phyloP scores from a whole-genome alignment of 305 asterid species.

The Solanum aculeatissimum region DNA sequence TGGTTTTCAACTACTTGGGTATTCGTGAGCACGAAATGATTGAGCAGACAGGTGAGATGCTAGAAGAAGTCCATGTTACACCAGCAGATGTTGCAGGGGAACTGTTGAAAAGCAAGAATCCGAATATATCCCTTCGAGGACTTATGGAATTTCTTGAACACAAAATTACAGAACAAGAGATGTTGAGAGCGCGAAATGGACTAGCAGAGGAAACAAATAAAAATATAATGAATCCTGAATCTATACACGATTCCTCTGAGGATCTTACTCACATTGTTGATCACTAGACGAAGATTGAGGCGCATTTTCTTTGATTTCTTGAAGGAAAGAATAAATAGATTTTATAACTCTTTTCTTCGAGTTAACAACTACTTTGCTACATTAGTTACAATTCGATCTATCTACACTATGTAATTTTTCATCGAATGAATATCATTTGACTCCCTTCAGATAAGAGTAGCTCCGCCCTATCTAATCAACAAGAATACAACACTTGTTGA shows the following conservation, averaged over 20 bases:
- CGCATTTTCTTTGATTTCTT: not conserved
- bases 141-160: not conserved
- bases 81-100: slow-evolving; percentile 10
- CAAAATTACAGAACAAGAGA: not conserved
- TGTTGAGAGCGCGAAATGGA: not conserved
- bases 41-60: not conserved
- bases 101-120: not conserved
- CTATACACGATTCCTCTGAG: not conserved
- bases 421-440: not conserved
- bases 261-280: not conserved
- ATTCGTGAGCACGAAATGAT: not conserved
- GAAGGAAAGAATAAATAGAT: not conserved
- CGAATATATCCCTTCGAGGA: not conserved
- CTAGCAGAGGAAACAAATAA: not conserved
- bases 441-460: not conserved
- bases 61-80: not conserved
- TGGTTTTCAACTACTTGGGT: not conserved
- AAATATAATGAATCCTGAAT: not conserved
- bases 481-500: too few species aligned
- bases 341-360: not conserved
- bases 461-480: too few species aligned
- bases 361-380: not conserved
- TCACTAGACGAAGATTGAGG: not conserved
- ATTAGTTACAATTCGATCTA: not conserved
- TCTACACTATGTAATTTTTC: not conserved